Conservation (phyloP, 2,329 filamentous ascomycete species). For the Neonectria coccinea region DNA sequence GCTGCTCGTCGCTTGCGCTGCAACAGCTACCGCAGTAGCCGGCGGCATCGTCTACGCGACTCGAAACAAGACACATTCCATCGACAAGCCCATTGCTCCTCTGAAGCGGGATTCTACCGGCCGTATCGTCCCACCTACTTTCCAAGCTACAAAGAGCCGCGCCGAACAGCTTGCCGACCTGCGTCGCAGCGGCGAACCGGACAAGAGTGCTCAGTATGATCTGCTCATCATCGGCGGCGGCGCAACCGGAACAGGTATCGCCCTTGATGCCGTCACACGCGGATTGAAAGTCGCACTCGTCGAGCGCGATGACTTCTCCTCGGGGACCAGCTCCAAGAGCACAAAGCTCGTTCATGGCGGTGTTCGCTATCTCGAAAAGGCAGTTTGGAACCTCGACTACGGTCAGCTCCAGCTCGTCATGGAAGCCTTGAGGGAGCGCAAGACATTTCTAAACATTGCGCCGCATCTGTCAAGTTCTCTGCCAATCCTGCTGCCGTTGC, state of each 20-base stretch:
- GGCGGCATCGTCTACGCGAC: too few species aligned
- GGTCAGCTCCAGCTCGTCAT: conserved; percentile 84
- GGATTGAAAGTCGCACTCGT: conserved; percentile 84
- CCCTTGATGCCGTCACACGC: conserved; percentile 82
- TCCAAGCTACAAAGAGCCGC: conserved; percentile 51
- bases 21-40: too few species aligned
- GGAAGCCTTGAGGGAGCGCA: conserved; percentile 84
- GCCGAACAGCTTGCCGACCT: conserved; percentile 56
- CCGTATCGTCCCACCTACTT: conserved; percentile 53
- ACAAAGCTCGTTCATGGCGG: conserved; percentile 89
- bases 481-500: conserved; percentile 84
- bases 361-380: conserved; percentile 88
- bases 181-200: conserved; percentile 48
- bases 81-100: conserved; percentile 50
- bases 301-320: conserved; percentile 85
- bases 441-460: conserved; percentile 85
- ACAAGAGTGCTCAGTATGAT: conserved; percentile 73
- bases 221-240: conserved; percentile 83
- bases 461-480: conserved; percentile 85
- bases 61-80: conserved; percentile 27
- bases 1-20: too few species aligned
- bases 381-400: conserved; percentile 86
- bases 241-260: conserved; percentile 83
- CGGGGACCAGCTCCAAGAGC: conserved; percentile 86
- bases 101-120: conserved; percentile 52